Base-by-base conservation (phyloP, 1,284 basidiomycete genomes). In the Fereydounia khargensis region DNA sequence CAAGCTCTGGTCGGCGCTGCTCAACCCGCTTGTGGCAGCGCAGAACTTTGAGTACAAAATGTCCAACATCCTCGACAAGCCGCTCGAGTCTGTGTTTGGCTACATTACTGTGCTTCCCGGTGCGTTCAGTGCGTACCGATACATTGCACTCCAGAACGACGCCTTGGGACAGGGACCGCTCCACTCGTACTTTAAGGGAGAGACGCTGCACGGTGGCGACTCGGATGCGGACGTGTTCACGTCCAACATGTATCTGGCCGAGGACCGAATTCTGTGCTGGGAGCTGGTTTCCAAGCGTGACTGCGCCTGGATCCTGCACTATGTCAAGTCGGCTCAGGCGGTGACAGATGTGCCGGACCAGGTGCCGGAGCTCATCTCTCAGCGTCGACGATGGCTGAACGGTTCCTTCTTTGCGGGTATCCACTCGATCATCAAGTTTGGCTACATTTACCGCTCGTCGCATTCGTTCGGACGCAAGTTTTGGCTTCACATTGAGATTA, bases 81-180 rank as follows among this genome's bases (percentile, higher is more conserved):
- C 91, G 6, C 76, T 94, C 76, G 81, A 82, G 66, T 79, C 77
- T 17, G 78, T 20, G 80, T 91, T 95, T 76, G 91, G 91, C 7
- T 94, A 92, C 75, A 94, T 95, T 72, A 87, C 87, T 0, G 90
- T 95, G 27, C 77, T 95, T 35, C 91, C 91, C 2, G 91, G 91
- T 56, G 91, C 91, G 3, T 95, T 95, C 77, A 89, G 86, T 46
- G 91, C 91, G 2, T 76, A 71, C 41, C 60, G 73, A 44, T 92
- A 91, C 77, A 89, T 90, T 48, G 91, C 91, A 5, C 76, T 96
- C 45, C 87, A 90, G 76, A 94, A 96, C 70, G 89, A 94, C 60
- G 68, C 78, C 4, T 80, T 77, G 11, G 91, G 91, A 0, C 84
- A 91, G 63, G 91, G 90, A 0, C 92, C 92, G 0, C 72, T 97